Base-by-base conservation (phyloP, 768 basidiomycete species). In the Leccinum boreale region DNA sequence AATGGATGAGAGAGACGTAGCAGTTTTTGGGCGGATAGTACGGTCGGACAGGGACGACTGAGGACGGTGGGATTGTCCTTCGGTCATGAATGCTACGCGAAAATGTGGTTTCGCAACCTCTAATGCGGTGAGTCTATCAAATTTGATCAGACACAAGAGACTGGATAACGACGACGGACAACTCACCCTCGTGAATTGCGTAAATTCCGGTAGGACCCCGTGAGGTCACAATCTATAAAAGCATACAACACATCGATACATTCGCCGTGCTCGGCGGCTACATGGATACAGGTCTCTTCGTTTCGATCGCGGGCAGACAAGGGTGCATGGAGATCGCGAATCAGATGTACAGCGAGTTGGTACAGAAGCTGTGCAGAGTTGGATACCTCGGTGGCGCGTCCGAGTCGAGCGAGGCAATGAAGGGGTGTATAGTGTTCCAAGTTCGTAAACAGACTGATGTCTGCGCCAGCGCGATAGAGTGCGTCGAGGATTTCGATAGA, bases 261-360 rank as follows among this genome's bases (percentile, higher is more conserved):
- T 55, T 80, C 75, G 48, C 89, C 90, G 62, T 83, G 82, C 65
- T 90, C 88, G 12, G 90, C 90, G 49, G 89, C 89, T 58, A 90
- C 75, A 75, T 92, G 90, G 50, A 92, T 78, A 75, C 88, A 90
- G 3, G 90, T 91, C 66, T 92, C 89, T 62, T 84, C 83, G 53
- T 85, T 72, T 60, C 74, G 80, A 70, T 91, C 87, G 48, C 78
- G 74, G 19, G 89, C 86, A 28, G 82, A 78, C 44, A 92, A 68
- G 0, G 90, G 89, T 6, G 86, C 85, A 29, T 81, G 83, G 29
- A 91, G 82, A 66, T 89, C 85, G 56, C 77, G 76, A 36, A 91
- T 79, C 56, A 91, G 81, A 70, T 91, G 89, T 61, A 81, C 70
- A 68, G 82, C 75, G 69, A 90, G 86, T 61, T 78, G 75, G 61